Base-by-base conservation (phyloP, 139 green algal species). In the Tetraselmis striata region DNA sequence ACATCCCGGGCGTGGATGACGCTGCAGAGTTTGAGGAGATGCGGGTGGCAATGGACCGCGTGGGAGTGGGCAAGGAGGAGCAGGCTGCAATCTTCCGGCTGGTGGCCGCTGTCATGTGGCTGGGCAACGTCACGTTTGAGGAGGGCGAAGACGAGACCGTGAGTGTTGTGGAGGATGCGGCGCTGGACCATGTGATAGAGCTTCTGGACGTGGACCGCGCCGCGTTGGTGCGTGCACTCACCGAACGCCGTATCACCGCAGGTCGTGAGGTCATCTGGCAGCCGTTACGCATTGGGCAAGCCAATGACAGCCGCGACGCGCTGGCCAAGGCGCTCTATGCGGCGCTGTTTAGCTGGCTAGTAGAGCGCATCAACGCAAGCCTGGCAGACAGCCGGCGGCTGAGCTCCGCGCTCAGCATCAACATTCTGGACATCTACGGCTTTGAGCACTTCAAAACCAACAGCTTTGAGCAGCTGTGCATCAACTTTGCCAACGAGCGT, bases 401-500 rank as follows among this genome's bases (percentile, higher is more conserved):
- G 30, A 80, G 67, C 30, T 82, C 76, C 1, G 82, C 76, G 18
- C 77, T 98, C 77, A 88, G 92, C 79, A 97, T 97, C 77, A 67
- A 67, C 45, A 59, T 85, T 30, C 89, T 98, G 81, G 95, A 98
- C 80, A 98, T 98, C 85, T 98, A 98, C 85, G 95, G 95, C 81
- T 98, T 98, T 84, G 95, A 98, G 87, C 89, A 86, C 80, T 97
- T 96, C 81, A 83, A 89, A 11, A 83, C 81, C 78, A 97, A 97
- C 87, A 88, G 86, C 82, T 97, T 98, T 84, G 96, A 99, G 91
- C 96, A 99, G 92, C 95, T 99, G 81, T 99, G 96, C 90, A 99
- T 99, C 91, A 99, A 99, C 88, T 94, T 98, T 77, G 96, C 96
- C 77, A 99, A 99, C 84, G 96, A 99, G 90, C 93, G 95, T 24